Conservation (phyloP, 2,329 filamentous ascomycete genomes). For the Knoxdaviesia proteae region DNA sequence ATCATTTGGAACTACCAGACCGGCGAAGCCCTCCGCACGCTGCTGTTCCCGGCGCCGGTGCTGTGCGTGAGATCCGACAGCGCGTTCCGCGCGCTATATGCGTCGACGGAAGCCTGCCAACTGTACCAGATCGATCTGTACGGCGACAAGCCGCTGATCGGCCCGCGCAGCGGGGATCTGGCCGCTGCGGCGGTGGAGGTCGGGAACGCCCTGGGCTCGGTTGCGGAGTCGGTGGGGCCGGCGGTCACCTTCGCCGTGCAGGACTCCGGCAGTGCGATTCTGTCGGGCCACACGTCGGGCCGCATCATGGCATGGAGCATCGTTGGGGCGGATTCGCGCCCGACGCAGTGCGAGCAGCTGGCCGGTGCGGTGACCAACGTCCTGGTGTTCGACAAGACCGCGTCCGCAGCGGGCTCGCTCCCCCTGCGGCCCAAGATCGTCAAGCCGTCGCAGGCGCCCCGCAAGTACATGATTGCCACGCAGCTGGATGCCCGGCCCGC, state of each 20-base stretch:
- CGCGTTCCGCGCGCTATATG: slow-evolving; percentile 62
- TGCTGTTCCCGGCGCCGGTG: slow-evolving; percentile 56
- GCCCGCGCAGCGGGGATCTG: slow-evolving; percentile 26
- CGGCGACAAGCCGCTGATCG: slow-evolving; percentile 32
- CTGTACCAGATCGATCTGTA: slow-evolving; percentile 63
- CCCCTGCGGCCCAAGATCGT: slow-evolving; percentile 34
- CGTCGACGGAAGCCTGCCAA: slow-evolving; percentile 60
- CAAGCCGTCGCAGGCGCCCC: slow-evolving; percentile 56
- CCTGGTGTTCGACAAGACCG: slow-evolving; percentile 33
- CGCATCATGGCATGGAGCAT: slow-evolving; percentile 55
- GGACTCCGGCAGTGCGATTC: slow-evolving; percentile 60
- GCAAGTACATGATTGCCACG: slow-evolving; percentile 43
- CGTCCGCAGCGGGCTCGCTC: not conserved
- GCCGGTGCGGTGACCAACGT: slow-evolving; percentile 64
- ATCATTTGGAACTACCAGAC: slow-evolving; percentile 85
- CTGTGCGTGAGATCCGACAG: slow-evolving; percentile 60
- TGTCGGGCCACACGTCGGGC: slow-evolving; percentile 67
- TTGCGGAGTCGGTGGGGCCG: slow-evolving; percentile 42
- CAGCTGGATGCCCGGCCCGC: slow-evolving; percentile 31
- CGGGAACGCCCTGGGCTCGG: slow-evolving; percentile 29
- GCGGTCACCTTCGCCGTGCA: slow-evolving; percentile 50
- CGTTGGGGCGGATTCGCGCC: slow-evolving; percentile 48
- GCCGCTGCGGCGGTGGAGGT: slow-evolving; percentile 36
- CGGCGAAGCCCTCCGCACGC: slow-evolving; percentile 56
- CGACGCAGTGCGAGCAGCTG: slow-evolving; percentile 46